phyloP scores from a whole-genome alignment of 345 rosid species.

The Trapa incisa region DNA sequence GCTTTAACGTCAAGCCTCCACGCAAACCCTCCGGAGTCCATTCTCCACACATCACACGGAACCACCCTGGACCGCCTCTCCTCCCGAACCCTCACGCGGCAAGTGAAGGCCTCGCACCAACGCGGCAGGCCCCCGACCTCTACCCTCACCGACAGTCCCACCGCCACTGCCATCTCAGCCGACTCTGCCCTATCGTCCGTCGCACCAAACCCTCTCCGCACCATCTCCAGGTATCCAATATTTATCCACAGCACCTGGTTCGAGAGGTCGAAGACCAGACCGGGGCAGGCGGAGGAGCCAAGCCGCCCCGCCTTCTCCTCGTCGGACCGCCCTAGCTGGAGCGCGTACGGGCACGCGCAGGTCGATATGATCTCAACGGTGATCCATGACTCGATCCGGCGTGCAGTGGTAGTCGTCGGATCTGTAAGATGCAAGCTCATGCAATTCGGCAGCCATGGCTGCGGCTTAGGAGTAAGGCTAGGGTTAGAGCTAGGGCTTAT shows the following conservation, averaged over 20 bases:
- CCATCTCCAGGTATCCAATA: slow-evolving; percentile 28
- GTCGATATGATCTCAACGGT: slow-evolving; percentile 31
- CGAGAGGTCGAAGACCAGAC: slow-evolving; percentile 31
- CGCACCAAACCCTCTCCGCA: slow-evolving; percentile 11
- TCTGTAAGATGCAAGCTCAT: not conserved
- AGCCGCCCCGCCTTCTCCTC: slow-evolving; percentile 20
- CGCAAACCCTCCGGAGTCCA: slow-evolving; percentile 50
- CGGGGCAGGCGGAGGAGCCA: slow-evolving; percentile 32
- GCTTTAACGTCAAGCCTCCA: slow-evolving; percentile 52
- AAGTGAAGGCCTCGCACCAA: slow-evolving; percentile 21
- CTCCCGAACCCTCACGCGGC: slow-evolving; percentile 31
- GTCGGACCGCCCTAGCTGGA: slow-evolving; percentile 22
- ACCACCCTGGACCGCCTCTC: slow-evolving; percentile 25
- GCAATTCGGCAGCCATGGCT: not conserved
- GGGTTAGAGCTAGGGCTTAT: no score
- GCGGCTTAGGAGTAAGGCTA: not conserved
- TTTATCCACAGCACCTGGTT: slow-evolving; percentile 38
- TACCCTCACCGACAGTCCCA: slow-evolving; percentile 21
- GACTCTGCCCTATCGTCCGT: no score
- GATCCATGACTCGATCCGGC: slow-evolving; percentile 30
- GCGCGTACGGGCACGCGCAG: slow-evolving; percentile 6
- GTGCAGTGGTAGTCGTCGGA: not conserved
- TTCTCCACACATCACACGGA: slow-evolving; percentile 51
- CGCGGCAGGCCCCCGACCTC: slow-evolving; percentile 11
- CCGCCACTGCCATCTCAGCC: slow-evolving; percentile 20